Base-by-base conservation (phyloP, 2,329 filamentous ascomycete genomes). In the Alternaria solani region DNA sequence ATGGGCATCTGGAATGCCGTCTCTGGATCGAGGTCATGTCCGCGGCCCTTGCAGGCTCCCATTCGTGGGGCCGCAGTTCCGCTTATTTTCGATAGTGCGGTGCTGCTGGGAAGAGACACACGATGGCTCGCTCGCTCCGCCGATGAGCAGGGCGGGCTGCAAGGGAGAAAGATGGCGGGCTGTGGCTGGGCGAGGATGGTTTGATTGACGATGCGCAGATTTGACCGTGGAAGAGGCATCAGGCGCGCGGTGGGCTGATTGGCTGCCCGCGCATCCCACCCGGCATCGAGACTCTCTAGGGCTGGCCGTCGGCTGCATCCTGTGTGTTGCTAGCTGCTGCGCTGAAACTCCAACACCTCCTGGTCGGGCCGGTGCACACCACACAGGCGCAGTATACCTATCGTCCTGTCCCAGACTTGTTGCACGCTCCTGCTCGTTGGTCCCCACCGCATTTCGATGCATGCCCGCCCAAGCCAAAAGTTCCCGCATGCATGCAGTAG, bases 261-360 rank as follows among this genome's bases (percentile, higher is more conserved):
- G 42, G 49, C 42, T 38, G 34, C 49, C 8, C 23, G 38, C 25
- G 51, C 30, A 53, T 57, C 34, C 56, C 32, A 38, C 57, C 47
- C 59, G 55, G 55, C 47, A 51, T 57, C 55, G 47, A 51, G 52
- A 44, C 46, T 23, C 20, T 28, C 30, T 16, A 47, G 43, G 34
- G 11, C 36, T 26, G 43, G 32, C 30, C 18, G 51, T 28, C 59
- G 51, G 51, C 23, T 53, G 54, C 59, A 55, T 58, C 64, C 53
- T 63, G 64, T 59, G 58, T 28, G n/a, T 28, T 55, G 58, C 54
- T 65, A 60, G 52, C 46, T 59, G 57, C 60, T 18, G 44, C 53
- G 59, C 57, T 67, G 65, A 67, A 67, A 67, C 65, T 42, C 56
- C 32, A 52, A 53, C 60, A 57, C 59, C 64, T 67, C 64, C 64